These are phyloP conservation scores for Danielia oregonensis DNA, from an alignment of 805 yeast genomes.

Conservation along the genomic window DNA sequence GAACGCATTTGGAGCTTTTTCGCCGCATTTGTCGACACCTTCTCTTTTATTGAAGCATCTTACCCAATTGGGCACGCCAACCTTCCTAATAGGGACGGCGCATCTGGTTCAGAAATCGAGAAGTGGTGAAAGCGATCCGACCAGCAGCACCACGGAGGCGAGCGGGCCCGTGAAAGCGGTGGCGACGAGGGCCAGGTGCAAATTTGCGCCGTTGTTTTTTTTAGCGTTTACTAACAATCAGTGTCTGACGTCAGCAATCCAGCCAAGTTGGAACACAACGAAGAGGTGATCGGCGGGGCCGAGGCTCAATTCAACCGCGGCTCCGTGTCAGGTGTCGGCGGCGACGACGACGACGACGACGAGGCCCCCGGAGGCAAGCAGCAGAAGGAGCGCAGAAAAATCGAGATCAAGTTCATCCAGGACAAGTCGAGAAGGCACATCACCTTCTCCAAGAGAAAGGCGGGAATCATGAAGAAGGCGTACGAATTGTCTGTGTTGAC, in stretches of 20 bases:
- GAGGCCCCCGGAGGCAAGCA: slow-evolving; percentile 44
- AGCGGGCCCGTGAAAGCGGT: too few relatives aligned
- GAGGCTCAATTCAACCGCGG: slow-evolving; percentile 20
- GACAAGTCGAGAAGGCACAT: slow-evolving; percentile 97
- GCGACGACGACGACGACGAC: slow-evolving; percentile 53
- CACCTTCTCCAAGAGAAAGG: slow-evolving; percentile 96
- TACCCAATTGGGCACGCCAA: slow-evolving; percentile 20
- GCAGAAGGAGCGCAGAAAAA: slow-evolving; percentile 71
- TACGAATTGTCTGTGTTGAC: slow-evolving; percentile 94
- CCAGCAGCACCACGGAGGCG: too few relatives aligned
- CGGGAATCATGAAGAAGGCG: slow-evolving; percentile 99
- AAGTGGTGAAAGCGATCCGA: too few relatives aligned
- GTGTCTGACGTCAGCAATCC: slow-evolving; percentile 42
- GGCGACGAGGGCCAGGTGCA: too few relatives aligned
- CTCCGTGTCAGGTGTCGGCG: slow-evolving; percentile 24
- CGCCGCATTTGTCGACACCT: background rate
- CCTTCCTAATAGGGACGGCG: slow-evolving; percentile 19
- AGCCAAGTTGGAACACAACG: slow-evolving; percentile 31
- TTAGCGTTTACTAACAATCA: too few relatives aligned
- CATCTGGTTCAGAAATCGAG: slow-evolving; percentile 7
- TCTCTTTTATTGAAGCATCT: slow-evolving; percentile 4
- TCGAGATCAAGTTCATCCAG: slow-evolving; percentile 95
- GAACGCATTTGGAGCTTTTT: too few relatives aligned
- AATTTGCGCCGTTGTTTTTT: too few relatives aligned
- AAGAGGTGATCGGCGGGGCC: slow-evolving; percentile 20